Evolutionary conservation across 441 rosid species (phyloP), one percentile per base, ranked within the genome.

Genomic region (Populus tomentosa): DNA sequence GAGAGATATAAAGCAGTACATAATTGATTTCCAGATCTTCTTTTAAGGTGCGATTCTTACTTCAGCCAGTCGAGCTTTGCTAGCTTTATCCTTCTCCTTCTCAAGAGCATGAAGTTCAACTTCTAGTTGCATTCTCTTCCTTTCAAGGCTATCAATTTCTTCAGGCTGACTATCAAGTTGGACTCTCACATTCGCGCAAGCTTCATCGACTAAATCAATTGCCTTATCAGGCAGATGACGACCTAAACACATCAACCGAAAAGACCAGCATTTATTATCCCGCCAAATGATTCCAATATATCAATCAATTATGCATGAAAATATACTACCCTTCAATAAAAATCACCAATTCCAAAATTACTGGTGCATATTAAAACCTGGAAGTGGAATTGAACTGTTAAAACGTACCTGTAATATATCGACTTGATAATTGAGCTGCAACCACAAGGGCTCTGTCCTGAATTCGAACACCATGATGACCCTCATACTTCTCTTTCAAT

Each of bases 141-240:
- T 86, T 74, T 95, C 97, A 24, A 95, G 95, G 71, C 87, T 90
- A 80, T 92, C 98, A 23, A 95, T 95, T 81, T 94, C 99, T 30
- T 95, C 99, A 3, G 98, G 98, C 80, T 94, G 99, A 76, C 98
- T 95, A 76, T 94, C 97, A 70, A 95, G 91, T 73, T 95, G 99
- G 10, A 95, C 98, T 82, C 97, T 88, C 74, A 94, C 99, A 76
- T 95, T 95, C 0, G 97, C 97, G 71, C 97, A 90, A 14, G 99
- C 99, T 79, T 95, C 99, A 76, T 95, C 98, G n/a, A 95, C 97
- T 50, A 94, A 90, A 75, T 95, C 98, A 69, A 95, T 95, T 1
- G 98, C 99, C 80, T 95, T 95, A 56, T 95, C 99, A 3, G 98
- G 99, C 40, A 95, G 85, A 88, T 94, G 98, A 18, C 97, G 99